Evolutionary conservation across 192 early-diverging fungal species (phyloP).

Genomic region (Kickxella alabastrina): DNA sequence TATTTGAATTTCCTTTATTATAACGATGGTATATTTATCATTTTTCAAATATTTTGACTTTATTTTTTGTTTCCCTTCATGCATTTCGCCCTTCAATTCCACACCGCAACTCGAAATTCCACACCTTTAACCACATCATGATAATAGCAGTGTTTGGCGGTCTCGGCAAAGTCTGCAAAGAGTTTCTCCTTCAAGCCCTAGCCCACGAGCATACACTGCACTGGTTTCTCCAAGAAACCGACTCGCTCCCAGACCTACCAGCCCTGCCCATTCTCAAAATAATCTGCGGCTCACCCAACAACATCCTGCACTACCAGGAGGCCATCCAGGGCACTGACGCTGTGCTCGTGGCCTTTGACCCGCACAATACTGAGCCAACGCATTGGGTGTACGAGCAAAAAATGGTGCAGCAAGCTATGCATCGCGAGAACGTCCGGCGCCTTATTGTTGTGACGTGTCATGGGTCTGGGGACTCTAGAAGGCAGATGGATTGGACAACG

Average conservation of each 20-base stretch:
- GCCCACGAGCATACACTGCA: slow-evolving; percentile 18
- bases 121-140: too few relatives aligned
- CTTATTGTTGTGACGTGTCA: slow-evolving; percentile 28
- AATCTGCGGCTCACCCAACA: slow-evolving; percentile 17
- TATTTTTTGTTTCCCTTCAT: neutral
- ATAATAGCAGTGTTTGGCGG: slow-evolving; percentile 40
- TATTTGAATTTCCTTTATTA: slow-evolving; percentile 1
- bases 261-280: slow-evolving; percentile 22
- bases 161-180: slow-evolving; percentile 18
- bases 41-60: neutral
- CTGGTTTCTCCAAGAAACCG: slow-evolving; percentile 24
- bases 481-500: slow-evolving; percentile 26
- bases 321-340: slow-evolving; percentile 14
- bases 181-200: slow-evolving; percentile 28
- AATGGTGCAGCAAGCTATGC: slow-evolving; percentile 32
- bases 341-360: slow-evolving; percentile 30
- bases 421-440: slow-evolving; percentile 6
- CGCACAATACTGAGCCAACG: slow-evolving; percentile 8
- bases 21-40: neutral
- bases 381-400: slow-evolving; percentile 21
- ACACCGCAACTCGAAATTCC: too few relatives aligned
- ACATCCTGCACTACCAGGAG: slow-evolving; percentile 18
- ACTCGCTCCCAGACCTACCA: slow-evolving; percentile 3
- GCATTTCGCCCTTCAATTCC: neutral
- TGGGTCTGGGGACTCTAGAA: slow-evolving; percentile 27